Conservation (phyloP, 306 rosid species). For the Medicago ruthenica region DNA sequence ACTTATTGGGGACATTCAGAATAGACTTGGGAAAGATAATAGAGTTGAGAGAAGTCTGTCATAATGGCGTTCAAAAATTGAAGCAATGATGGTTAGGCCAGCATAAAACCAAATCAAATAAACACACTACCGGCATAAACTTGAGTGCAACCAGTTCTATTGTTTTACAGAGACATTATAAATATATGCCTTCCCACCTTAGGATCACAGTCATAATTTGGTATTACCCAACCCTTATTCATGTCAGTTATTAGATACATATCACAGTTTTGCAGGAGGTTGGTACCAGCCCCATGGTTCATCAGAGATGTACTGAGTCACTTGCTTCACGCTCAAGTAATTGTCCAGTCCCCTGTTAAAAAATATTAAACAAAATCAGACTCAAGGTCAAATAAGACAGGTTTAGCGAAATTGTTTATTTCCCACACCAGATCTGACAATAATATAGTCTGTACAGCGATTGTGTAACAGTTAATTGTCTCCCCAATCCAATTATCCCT, state of each 20-base stretch:
- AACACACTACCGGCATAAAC: slow-evolving; percentile 28
- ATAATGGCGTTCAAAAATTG: background rate
- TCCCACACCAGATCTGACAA: slow-evolving; percentile 29
- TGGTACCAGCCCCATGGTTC: slow-evolving; percentile 97
- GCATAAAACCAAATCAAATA: background rate
- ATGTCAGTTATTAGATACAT: background rate
- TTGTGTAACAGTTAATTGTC: slow-evolving; percentile 8
- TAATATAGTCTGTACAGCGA: slow-evolving; percentile 1
- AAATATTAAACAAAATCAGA: slow-evolving; percentile 8
- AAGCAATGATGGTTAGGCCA: slow-evolving; percentile 15
- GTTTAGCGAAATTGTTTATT: background rate
- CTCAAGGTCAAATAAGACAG: slow-evolving; percentile 22
- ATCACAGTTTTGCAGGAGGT: slow-evolving; percentile 85
- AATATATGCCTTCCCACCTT: slow-evolving; percentile 11
- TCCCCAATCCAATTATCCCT: background rate
- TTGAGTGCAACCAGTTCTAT: slow-evolving; percentile 6
- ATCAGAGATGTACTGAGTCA: slow-evolving; percentile 74
- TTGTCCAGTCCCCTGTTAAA: slow-evolving; percentile 90
- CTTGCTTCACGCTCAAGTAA: slow-evolving; percentile 95
- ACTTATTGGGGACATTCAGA: no score
- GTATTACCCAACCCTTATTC: slow-evolving; percentile 36
- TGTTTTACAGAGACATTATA: slow-evolving; percentile 22
- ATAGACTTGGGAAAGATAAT: background rate
- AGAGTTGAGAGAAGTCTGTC: slow-evolving; percentile 5
- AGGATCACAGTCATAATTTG: background rate